Base-by-base conservation (phyloP, 768 basidiomycete species). In the Sarcomyxa edulis region DNA sequence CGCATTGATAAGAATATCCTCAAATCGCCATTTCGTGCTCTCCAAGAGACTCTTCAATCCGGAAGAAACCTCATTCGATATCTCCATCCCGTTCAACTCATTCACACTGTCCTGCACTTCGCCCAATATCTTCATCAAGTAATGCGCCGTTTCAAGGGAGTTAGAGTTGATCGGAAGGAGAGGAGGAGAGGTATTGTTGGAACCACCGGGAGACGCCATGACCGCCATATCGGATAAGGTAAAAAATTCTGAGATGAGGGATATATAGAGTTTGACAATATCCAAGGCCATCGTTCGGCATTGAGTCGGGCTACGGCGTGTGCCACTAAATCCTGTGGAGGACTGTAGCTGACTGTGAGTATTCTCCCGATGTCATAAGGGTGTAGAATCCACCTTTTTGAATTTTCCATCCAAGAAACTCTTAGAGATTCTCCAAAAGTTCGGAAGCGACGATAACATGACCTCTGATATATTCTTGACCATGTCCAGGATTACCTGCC, bases 371-470 rank as follows among this genome's bases (percentile, higher is more conserved):
- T 23, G 37, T 16, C 30, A 32, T 38, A 30, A 30, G 35, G 26
- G 37, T 21, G 32, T 35, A 20, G 23, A 35, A 54, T 63, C 39
- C 38, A 93, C 93, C 74, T 83, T 91, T 58, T 81, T 84, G 56
- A 87, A 93, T 58, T 88, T 92, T 4, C 96, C 95, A 29, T 96
- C 93, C 64, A 94, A 80, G 53, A 93, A 95, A 16, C 76, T 80
- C 58, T 78, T 88, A 2, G 88, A 83, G 33, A 99, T 87, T 54
- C 81, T 85, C 91, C 92, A 95, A 62, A 97, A 97, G 50, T 76
- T 89, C 10, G 95, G 93, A 16, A 99, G 72, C 2, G 84, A 75
- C n/a, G 81, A 68, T 9, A 93, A 59, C 58, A 97, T 73, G 27
- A 76, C 76, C 55, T 97, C 94, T 3, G 90, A 92, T n/a, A 92